Conservation (phyloP, 345 rosid species). For the Schrenkiella parvula region DNA sequence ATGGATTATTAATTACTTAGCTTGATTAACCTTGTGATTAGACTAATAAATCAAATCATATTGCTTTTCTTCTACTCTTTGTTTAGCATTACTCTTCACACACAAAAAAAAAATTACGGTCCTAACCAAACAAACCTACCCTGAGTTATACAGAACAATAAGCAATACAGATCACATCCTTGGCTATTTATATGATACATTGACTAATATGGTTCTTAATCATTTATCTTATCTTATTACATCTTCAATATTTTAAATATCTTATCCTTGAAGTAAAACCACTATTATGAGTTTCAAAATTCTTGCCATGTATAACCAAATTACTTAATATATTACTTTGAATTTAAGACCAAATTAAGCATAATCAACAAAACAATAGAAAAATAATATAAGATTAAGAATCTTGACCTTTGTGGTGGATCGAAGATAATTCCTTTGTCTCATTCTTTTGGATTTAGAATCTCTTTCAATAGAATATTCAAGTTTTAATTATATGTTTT, state of each 20-base stretch:
- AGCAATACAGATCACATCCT: slow-evolving; percentile 18
- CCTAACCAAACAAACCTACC: slow-evolving; percentile 29
- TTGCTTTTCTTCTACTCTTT: slow-evolving; percentile 27
- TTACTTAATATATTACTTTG: slow-evolving; percentile 1
- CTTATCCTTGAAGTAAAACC: background rate
- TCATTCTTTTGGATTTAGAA: slow-evolving; percentile 34
- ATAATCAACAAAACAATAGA: slow-evolving; percentile 13
- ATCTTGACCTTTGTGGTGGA: slow-evolving; percentile 30
- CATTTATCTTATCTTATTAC: background rate
- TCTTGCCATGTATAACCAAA: slow-evolving; percentile 17
- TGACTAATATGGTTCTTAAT: slow-evolving; percentile 16
- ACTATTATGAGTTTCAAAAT: background rate
- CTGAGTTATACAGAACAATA: slow-evolving; percentile 14
- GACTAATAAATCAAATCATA: slow-evolving; percentile 3
- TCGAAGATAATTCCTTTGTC: slow-evolving; percentile 34
- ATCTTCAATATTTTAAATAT: background rate
- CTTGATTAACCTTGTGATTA: slow-evolving; percentile 4
- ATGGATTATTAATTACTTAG: background rate
- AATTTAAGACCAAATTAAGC: background rate
- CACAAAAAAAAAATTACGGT: slow-evolving; percentile 4
- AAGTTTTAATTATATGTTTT: background rate
- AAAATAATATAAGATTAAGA: background rate
- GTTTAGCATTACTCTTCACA: background rate
- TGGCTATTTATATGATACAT: slow-evolving; percentile 18
- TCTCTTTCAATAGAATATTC: slow-evolving; percentile 11